A percentile compares a stretch with the other conserved stretches of the same genome.
Conservation (phyloP, 1,284 basidiomycete genomes). For the Vanrija sp. region DNA sequence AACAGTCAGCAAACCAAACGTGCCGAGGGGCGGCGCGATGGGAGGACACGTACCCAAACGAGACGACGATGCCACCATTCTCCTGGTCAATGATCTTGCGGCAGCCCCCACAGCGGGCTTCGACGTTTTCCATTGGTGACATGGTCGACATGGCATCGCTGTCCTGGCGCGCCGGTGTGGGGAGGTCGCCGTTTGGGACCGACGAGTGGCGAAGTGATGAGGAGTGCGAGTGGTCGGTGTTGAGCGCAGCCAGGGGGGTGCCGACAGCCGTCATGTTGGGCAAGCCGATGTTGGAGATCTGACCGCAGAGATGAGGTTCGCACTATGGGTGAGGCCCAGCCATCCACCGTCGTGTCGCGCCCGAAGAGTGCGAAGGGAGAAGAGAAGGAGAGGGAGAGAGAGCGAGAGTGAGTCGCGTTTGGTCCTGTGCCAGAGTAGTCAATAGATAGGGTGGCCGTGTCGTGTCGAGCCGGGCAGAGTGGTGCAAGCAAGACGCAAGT, state of each 20-base stretch:
- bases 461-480: no score
- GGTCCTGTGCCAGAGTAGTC: no score
- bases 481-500: no score
- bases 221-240: background rate
- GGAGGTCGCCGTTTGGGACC: background rate
- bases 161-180: background rate
- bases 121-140: slow-evolving; percentile 27
- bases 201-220: background rate
- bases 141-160: slow-evolving; percentile 9
- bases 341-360: no score
- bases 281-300: background rate
- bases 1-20: slow-evolving; percentile 5
- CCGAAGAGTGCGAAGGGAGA: no score
- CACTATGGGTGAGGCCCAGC: no score
- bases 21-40: background rate
- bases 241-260: background rate
- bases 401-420: no score
- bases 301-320: no score
- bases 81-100: slow-evolving; percentile 75
- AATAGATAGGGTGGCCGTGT: no score
- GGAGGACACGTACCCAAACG: slow-evolving; percentile 67
- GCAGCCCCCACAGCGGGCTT: slow-evolving; percentile 71
- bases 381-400: no score
- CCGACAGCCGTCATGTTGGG: slow-evolving; percentile 13
- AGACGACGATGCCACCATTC: slow-evolving; percentile 79